Evolutionary conservation across 2,329 filamentous ascomycete species (phyloP).

Genomic region (Endoconidiophora laricicola): DNA sequence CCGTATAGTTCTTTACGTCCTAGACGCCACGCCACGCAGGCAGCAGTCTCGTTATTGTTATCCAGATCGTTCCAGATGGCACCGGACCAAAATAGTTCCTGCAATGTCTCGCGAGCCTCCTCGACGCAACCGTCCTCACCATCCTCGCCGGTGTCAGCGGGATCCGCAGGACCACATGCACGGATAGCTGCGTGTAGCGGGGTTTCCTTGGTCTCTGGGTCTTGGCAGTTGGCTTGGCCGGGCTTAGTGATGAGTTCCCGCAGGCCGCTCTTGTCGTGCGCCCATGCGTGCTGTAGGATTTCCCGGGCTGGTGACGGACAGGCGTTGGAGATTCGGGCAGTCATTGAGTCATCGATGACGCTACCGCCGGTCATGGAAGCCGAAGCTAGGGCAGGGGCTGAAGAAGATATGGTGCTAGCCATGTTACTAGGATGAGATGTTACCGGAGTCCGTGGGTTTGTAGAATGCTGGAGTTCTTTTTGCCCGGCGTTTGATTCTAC

Average conservation of each 20-base stretch:
- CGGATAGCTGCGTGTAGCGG: slow-evolving; percentile 83
- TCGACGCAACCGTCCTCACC: slow-evolving; percentile 31
- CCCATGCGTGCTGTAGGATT: slow-evolving; percentile 38
- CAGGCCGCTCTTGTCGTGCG: slow-evolving; percentile 46
- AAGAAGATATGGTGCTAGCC: background rate
- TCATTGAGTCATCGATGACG: slow-evolving; percentile 32
- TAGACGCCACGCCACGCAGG: slow-evolving; percentile 61
- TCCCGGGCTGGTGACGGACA: slow-evolving; percentile 35
- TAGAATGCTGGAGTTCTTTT: background rate
- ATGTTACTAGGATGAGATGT: background rate
- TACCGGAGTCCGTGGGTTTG: background rate
- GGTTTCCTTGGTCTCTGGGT: slow-evolving; percentile 69
- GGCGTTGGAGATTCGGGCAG: slow-evolving; percentile 33
- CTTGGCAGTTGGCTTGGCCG: slow-evolving; percentile 57
- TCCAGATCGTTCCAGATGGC: slow-evolving; percentile 98
- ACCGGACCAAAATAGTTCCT: slow-evolving; percentile 66
- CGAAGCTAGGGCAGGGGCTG: background rate
- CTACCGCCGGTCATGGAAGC: background rate
- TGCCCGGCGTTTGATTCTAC: background rate
- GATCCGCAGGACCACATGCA: slow-evolving; percentile 37
- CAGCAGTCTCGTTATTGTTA: slow-evolving; percentile 71
- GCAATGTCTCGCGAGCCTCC: slow-evolving; percentile 49
- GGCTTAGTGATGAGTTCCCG: slow-evolving; percentile 50
- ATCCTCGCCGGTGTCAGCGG: slow-evolving; percentile 17
- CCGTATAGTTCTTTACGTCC: slow-evolving; percentile 58